Evolutionary conservation across 345 rosid genomes (phyloP).

Genomic region (rapeseed (Brassica napus)): DNA sequence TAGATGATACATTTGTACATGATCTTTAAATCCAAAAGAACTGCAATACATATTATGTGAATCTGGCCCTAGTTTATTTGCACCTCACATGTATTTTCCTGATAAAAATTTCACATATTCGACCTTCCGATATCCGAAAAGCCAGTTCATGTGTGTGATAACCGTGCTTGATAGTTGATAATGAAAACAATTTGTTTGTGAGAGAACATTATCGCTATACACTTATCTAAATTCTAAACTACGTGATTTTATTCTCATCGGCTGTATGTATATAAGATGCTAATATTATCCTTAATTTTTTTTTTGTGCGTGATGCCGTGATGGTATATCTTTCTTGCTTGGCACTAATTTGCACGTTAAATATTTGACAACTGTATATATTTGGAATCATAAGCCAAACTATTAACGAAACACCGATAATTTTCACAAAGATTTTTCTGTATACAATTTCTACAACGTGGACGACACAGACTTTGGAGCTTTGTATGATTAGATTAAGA

Average conservation of each 20-base stretch:
- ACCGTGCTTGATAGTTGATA: conserved; percentile 6
- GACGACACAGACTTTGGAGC: conserved; percentile 23
- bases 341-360: conserved; percentile 35
- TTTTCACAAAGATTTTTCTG: neutral
- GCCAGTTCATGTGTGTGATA: conserved; percentile 4
- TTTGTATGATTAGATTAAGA: conserved; percentile 26
- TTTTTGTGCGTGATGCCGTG: neutral
- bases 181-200: conserved; percentile 15
- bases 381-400: conserved; percentile 1
- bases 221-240: neutral
- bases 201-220: neutral
- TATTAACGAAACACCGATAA: neutral
- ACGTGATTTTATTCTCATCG: conserved; percentile 6
- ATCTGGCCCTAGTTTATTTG: conserved; percentile 15
- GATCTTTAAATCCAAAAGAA: conserved; percentile 15
- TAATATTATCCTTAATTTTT: conserved; percentile 12
- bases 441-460: conserved; percentile 22
- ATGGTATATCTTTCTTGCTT: neutral
- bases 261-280: neutral
- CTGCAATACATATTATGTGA: neutral
- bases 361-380: conserved; percentile 13
- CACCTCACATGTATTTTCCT: neutral
- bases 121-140: conserved; percentile 31
- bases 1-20: conserved; percentile 11
- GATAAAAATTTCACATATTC: neutral